Conservation (phyloP, 495 filamentous ascomycete genomes). For the Tetracladium marchalianum region DNA sequence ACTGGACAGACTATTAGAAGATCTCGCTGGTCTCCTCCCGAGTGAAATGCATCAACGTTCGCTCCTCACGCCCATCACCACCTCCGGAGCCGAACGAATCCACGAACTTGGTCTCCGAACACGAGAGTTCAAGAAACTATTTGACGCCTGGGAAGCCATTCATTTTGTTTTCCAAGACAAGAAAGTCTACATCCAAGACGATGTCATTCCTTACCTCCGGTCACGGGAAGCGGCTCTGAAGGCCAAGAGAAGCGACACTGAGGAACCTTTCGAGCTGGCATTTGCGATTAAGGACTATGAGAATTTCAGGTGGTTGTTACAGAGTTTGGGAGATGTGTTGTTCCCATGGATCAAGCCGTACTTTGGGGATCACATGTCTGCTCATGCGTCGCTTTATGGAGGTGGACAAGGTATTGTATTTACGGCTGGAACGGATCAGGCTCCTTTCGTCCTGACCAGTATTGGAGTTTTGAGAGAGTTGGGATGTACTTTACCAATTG, state of each 20-base stretch:
- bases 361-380: slow-evolving; percentile 22
- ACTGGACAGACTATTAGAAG: slow-evolving; percentile 4
- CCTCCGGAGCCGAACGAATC: slow-evolving; percentile 9
- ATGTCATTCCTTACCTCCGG: slow-evolving; percentile 20
- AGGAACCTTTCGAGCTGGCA: not conserved
- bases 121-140: slow-evolving; percentile 9
- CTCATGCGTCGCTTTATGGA: slow-evolving; percentile 19
- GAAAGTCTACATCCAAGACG: slow-evolving; percentile 10
- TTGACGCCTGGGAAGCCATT: slow-evolving; percentile 14
- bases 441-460: slow-evolving; percentile 23
- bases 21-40: slow-evolving; percentile 5
- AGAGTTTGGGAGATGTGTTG: slow-evolving; percentile 15
- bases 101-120: slow-evolving; percentile 11
- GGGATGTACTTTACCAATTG: slow-evolving; percentile 27
- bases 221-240: slow-evolving; percentile 1
- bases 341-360: slow-evolving; percentile 28
- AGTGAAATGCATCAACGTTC: slow-evolving; percentile 12
- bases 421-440: slow-evolving; percentile 23
- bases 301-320: slow-evolving; percentile 19
- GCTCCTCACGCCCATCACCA: slow-evolving; percentile 9
- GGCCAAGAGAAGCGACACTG: slow-evolving; percentile 1
- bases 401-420: slow-evolving; percentile 25
- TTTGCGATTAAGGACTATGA: slow-evolving; percentile 22
- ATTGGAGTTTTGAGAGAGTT: slow-evolving; percentile 24
- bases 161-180: slow-evolving; percentile 6